A percentile compares a stretch with the other conserved stretches of the same genome.
phyloP scores from a whole-genome alignment of 2,329 filamentous ascomycete species.

The Sphaerostilbella broomeana region DNA sequence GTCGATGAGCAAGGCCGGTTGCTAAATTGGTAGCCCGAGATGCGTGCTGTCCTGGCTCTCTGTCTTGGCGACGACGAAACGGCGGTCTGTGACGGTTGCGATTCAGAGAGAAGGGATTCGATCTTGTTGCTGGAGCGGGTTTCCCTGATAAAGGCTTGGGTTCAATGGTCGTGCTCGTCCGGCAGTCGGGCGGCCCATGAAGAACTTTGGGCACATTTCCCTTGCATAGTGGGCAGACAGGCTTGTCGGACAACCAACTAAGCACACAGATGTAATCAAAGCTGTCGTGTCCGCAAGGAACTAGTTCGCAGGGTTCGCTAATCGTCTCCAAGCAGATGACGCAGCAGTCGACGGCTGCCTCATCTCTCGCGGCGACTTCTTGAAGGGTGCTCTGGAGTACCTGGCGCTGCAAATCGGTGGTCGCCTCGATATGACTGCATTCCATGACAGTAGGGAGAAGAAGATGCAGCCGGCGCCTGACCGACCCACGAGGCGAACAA shows the following conservation, averaged over 20 bases:
- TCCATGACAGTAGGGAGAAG: constrained; percentile 11
- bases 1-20: constrained; percentile 43
- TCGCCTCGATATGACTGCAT: not conserved
- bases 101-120: not conserved
- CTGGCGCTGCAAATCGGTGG: constrained; percentile 33
- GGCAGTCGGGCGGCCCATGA: constrained; percentile 51
- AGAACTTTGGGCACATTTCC: constrained; percentile 50
- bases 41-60: constrained; percentile 5
- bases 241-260: constrained; percentile 70
- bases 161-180: constrained; percentile 48
- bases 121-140: not conserved
- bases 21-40: constrained; percentile 1
- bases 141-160: constrained; percentile 26
- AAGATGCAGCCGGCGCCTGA: no score
- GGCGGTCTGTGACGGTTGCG: not conserved
- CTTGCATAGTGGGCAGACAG: constrained; percentile 76
- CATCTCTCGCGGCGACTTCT: constrained; percentile 30
- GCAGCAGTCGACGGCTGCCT: constrained; percentile 45
- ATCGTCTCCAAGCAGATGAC: constrained; percentile 81
- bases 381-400: constrained; percentile 40
- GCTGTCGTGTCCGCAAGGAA: constrained; percentile 70
- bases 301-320: constrained; percentile 62
- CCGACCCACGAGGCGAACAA: no score
- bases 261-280: constrained; percentile 83
- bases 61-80: constrained; percentile 5